These are phyloP conservation scores for Rubroshorea leprosula DNA, from an alignment of 345 rosid species.

Conservation along the genomic window DNA sequence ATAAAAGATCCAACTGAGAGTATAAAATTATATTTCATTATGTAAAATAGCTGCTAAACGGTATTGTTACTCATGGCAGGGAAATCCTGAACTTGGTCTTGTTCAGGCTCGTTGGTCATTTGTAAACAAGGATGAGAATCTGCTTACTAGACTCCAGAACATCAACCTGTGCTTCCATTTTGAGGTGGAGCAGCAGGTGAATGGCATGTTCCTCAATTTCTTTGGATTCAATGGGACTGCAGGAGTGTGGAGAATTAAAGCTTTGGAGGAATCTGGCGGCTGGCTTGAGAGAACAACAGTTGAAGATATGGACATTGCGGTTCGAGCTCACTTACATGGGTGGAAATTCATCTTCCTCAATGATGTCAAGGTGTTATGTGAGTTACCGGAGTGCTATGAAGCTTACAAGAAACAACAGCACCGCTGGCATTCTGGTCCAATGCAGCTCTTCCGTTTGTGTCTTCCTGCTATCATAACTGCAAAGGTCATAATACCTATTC, in stretches of 20 bases:
- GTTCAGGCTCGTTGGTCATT: constrained; percentile 94
- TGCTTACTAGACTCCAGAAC: constrained; percentile 85
- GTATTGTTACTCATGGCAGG: constrained; percentile 37
- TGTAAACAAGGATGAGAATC: constrained; percentile 88
- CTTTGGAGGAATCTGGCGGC: constrained; percentile 80
- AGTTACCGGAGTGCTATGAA: constrained; percentile 81
- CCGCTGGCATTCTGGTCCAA: constrained; percentile 94
- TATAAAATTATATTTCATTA: neutral
- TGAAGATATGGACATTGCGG: constrained; percentile 93
- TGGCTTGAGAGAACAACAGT: constrained; percentile 95
- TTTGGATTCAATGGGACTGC: constrained; percentile 95
- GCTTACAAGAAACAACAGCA: constrained; percentile 89
- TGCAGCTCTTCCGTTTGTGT: constrained; percentile 82
- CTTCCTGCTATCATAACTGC: constrained; percentile 67
- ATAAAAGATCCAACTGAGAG: neutral
- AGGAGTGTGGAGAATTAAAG: constrained; percentile 87
- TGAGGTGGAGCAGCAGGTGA: constrained; percentile 93
- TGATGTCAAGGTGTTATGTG: constrained; percentile 74
- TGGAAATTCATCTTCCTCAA: constrained; percentile 84
- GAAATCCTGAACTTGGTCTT: constrained; percentile 70
- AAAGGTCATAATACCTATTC: constrained; percentile 42
- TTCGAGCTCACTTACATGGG: constrained; percentile 77
- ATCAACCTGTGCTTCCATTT: constrained; percentile 84
- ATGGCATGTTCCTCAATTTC: constrained; percentile 67
- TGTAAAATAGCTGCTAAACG: neutral